These are phyloP conservation scores for Elsinoe ampelina DNA, from an alignment of 2,329 filamentous ascomycete species.

Conservation along the genomic window DNA sequence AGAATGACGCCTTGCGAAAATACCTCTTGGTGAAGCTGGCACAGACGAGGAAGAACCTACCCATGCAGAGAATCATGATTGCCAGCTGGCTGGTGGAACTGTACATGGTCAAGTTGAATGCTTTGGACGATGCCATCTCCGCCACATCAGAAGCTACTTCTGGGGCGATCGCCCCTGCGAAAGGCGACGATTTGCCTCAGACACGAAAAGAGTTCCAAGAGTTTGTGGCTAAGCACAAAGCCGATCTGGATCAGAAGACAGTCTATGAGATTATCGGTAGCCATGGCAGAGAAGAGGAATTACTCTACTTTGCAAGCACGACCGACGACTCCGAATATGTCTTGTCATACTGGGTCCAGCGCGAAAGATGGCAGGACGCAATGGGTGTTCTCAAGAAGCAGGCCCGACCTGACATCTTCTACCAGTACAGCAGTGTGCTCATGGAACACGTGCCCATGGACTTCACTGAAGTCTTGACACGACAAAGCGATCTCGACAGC, in stretches of 20 bases:
- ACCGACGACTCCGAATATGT: slow-evolving; percentile 92
- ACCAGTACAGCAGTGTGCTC: slow-evolving; percentile 92
- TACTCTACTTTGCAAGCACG: slow-evolving; percentile 81
- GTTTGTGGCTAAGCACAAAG: slow-evolving; percentile 76
- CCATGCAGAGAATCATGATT: slow-evolving; percentile 94
- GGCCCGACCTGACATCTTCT: slow-evolving; percentile 85
- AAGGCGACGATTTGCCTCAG: slow-evolving; percentile 58
- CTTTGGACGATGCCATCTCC: slow-evolving; percentile 85
- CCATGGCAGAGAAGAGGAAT: slow-evolving; percentile 85
- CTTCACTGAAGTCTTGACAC: slow-evolving; percentile 90
- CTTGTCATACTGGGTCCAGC: slow-evolving; percentile 91
- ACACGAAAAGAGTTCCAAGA: slow-evolving; percentile 76
- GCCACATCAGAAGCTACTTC: slow-evolving; percentile 72
- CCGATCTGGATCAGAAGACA: slow-evolving; percentile 80
- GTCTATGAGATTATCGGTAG: slow-evolving; percentile 94
- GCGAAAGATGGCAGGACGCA: slow-evolving; percentile 83
- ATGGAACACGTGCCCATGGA: slow-evolving; percentile 82
- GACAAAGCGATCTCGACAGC: slow-evolving; percentile 74
- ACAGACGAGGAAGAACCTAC: slow-evolving; percentile 68
- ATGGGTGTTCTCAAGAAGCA: slow-evolving; percentile 86
- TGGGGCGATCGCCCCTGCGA: slow-evolving; percentile 53
- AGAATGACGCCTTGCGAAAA: slow-evolving; percentile 81
- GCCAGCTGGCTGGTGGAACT: slow-evolving; percentile 91
- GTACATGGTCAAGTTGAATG: slow-evolving; percentile 95
- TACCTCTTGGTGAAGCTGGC: slow-evolving; percentile 80